Base-by-base conservation (phyloP, 345 rosid species). In the Linum trigynum region DNA sequence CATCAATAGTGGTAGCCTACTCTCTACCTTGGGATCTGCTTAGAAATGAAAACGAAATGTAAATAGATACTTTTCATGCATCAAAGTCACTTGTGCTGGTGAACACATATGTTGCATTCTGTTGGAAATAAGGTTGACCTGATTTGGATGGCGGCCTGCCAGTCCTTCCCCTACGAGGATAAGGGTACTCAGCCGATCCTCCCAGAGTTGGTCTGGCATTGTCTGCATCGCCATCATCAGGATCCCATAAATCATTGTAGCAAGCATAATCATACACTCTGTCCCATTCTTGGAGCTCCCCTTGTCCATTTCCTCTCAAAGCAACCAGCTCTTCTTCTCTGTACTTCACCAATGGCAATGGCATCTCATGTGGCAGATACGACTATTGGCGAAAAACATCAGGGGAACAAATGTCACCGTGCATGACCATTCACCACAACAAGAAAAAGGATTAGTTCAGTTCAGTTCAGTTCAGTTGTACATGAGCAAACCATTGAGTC, bases 121-220 rank as follows among this genome's bases (percentile, higher is more conserved):
- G 32, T 23, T 23, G 32, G 41, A 56, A 38, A 7, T 37, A 8
- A 4, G 58, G 38, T 38, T 11, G 32, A 80, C 81, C 81, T 62
- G 81, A 51, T 56, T 72, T 39, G 38, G 72, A 38, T 5, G 75
- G 78, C 23, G 75, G 40, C 55, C 84, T 69, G 64, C 84, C 74
- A 4, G 84, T 81, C 65, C 84, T 81, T 57, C 78, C 82, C 41
- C 84, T 73, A 37, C 84, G 76, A 64, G 84, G 84, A 66, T 78
- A 81, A 48, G 84, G 84, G 38, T 72, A 73, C 36, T 78, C 65
- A 14, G 67, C 0, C 4, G 85, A 79, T 9, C 32, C 32, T 23
- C 32, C 32, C 41, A 81, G 82, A 67, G 76, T 59, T 2, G 82
- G 79, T 55, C 82, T 76, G 45, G 62, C 79, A 67, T 65, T 67